Evolutionary conservation across 2,329 filamentous ascomycete genomes (phyloP).

Genomic region (Leptographium procerum): DNA sequence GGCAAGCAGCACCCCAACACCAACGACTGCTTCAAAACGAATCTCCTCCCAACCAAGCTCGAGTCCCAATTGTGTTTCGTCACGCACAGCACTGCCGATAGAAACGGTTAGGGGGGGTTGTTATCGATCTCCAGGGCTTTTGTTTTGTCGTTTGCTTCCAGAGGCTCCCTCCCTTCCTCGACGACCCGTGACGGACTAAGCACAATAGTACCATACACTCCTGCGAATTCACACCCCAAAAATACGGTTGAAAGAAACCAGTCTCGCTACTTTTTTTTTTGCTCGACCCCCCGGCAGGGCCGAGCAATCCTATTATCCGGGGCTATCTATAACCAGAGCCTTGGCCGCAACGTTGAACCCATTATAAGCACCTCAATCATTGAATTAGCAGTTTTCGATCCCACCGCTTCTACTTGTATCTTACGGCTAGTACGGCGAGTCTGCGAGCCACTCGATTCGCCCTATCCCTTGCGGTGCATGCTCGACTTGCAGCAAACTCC

Average conservation of each 20-base stretch:
- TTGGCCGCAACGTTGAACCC: not conserved
- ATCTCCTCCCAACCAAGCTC: not conserved
- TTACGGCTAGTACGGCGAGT: not conserved
- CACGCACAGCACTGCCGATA: not conserved
- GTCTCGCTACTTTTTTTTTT: not conserved
- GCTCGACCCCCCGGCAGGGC: not conserved
- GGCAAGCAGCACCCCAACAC: not conserved
- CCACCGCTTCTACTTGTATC: not conserved
- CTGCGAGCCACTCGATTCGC: not conserved
- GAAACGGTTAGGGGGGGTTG: not conserved
- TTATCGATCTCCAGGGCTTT: not conserved
- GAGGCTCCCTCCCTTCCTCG: not conserved
- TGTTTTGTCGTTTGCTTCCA: not conserved
- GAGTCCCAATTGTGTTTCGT: not conserved
- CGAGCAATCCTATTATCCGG: too few relatives aligned
- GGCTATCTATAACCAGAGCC: not conserved
- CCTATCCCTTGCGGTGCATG: not conserved
- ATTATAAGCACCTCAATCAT: not conserved
- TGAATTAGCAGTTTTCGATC: not conserved
- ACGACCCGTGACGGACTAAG: not conserved
- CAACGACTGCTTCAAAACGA: not conserved
- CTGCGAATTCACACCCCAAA: not conserved
- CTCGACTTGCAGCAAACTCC: not conserved
- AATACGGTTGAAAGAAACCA: not conserved
- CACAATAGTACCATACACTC: not conserved